Conservation (phyloP, 2,329 filamentous ascomycete genomes). For the Alternaria panax region DNA sequence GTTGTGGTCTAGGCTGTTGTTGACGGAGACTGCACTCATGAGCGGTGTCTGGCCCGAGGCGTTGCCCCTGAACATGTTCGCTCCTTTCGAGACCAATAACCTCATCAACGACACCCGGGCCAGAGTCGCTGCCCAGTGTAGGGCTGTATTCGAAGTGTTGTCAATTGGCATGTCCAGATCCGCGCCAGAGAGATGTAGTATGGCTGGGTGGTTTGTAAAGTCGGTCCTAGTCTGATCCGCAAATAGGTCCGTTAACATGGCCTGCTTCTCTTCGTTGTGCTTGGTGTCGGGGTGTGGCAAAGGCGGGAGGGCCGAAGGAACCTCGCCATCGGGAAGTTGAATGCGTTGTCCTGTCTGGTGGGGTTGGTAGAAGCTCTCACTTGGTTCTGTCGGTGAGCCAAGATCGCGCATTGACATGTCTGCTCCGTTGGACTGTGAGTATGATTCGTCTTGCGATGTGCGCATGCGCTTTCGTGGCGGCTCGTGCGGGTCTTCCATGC, state of each 20-base stretch:
- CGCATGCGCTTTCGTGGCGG: conserved; percentile 81
- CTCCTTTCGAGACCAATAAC: conserved; percentile 81
- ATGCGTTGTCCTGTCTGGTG: conserved; percentile 57
- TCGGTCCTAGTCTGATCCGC: conserved; percentile 69
- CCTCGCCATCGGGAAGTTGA: conserved; percentile 58
- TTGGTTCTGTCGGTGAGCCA: conserved; percentile 77
- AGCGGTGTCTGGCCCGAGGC: conserved; percentile 88
- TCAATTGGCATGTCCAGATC: conserved; percentile 95
- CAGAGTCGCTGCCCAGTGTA: conserved; percentile 96
- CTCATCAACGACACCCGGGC: conserved; percentile 83
- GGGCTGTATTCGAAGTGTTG: conserved; percentile 82
- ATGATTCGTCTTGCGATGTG: conserved; percentile 53
- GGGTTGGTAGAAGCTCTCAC: conserved; percentile 70
- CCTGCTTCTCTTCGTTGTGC: conserved; percentile 80
- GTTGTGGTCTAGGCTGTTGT: conserved; percentile 90
- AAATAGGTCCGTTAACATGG: conserved; percentile 76
- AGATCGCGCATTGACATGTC: conserved; percentile 65
- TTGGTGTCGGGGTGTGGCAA: conserved; percentile 66
- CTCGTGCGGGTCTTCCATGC: conserved; percentile 65
- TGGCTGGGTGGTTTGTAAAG: conserved; percentile 75
- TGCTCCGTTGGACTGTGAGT: conserved; percentile 56
- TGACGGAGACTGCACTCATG: conserved; percentile 90
- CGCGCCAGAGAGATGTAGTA: conserved; percentile 75
- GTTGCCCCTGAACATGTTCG: conserved; percentile 88
- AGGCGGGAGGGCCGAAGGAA: conserved; percentile 68